A percentile compares a stretch with the other conserved stretches of the same genome.
Conservation (phyloP, 495 filamentous ascomycete species). For the Neurospora sp. region DNA sequence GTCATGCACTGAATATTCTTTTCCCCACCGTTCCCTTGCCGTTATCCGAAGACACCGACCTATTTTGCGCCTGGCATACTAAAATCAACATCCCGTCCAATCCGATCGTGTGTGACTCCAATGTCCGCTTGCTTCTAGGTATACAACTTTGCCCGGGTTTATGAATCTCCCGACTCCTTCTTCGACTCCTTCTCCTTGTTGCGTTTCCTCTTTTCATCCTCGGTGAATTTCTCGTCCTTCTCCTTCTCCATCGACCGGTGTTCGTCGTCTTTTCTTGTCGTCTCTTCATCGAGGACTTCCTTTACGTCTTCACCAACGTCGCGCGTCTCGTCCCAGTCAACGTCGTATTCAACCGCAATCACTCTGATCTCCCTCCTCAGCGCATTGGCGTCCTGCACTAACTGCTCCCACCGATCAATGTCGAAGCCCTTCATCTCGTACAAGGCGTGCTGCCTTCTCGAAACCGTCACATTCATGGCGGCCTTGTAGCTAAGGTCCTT, state of each 20-base stretch:
- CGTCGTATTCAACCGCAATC: conserved; percentile 81
- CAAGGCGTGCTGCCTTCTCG: conserved; percentile 61
- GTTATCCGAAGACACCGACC: not conserved
- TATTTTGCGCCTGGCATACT: not conserved
- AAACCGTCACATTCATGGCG: conserved; percentile 79
- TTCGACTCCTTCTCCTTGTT: conserved; percentile 9
- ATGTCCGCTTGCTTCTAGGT: not conserved
- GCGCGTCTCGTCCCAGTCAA: conserved; percentile 80
- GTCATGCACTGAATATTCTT: not conserved
- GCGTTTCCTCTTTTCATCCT: conserved; percentile 34
- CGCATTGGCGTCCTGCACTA: conserved; percentile 75
- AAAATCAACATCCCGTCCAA: not conserved
- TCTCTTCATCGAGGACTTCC: conserved; percentile 57
- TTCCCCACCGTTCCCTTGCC: no score
- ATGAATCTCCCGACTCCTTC: not conserved
- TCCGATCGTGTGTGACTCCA: not conserved
- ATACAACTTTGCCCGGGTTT: not conserved
- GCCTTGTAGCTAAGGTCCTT: conserved; percentile 78
- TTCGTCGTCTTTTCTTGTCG: conserved; percentile 27
- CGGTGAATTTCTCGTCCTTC: conserved; percentile 39
- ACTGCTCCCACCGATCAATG: conserved; percentile 58
- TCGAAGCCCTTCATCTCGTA: conserved; percentile 72
- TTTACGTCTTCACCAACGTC: conserved; percentile 68
- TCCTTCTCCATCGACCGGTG: conserved; percentile 20
- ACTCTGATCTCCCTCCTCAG: conserved; percentile 70